Conservation (phyloP, 306 rosid species). For the Mimosa bimucronata region DNA sequence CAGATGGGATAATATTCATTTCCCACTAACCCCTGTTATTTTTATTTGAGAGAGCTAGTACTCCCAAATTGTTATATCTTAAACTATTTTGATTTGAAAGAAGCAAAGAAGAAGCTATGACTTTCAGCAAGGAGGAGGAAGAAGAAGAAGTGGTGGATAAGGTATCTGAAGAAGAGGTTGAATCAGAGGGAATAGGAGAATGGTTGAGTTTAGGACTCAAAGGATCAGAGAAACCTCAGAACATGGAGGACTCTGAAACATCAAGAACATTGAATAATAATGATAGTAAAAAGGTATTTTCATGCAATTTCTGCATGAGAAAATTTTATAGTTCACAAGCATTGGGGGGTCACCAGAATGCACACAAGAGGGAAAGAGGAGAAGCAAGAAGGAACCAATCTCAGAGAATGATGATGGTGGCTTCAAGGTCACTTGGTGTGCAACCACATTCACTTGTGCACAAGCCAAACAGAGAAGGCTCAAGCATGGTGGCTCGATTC, state of each 20-base stretch:
- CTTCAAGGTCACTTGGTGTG: slow-evolving; percentile 57
- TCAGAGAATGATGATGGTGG: slow-evolving; percentile 47
- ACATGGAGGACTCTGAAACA: slow-evolving; percentile 26
- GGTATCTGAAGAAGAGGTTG: slow-evolving; percentile 23
- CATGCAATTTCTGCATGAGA: slow-evolving; percentile 78
- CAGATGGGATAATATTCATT: slow-evolving; percentile 38
- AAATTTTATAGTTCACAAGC: slow-evolving; percentile 79
- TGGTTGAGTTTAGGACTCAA: slow-evolving; percentile 72
- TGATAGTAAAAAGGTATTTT: slow-evolving; percentile 54
- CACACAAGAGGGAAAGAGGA: slow-evolving; percentile 80
- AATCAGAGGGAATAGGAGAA: slow-evolving; percentile 31
- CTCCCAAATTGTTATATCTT: slow-evolving; percentile 23
- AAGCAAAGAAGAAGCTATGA: slow-evolving; percentile 39
- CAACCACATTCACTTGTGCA: slow-evolving; percentile 67
- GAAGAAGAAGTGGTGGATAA: slow-evolving; percentile 32
- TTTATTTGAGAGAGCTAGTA: slow-evolving; percentile 44
- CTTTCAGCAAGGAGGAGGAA: slow-evolving; percentile 31
- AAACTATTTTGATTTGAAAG: slow-evolving; percentile 3
- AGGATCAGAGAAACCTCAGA: slow-evolving; percentile 28
- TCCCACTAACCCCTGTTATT: slow-evolving; percentile 39
- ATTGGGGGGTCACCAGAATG: slow-evolving; percentile 84
- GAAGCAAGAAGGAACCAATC: slow-evolving; percentile 61
- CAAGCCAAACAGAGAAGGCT: slow-evolving; percentile 49
- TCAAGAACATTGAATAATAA: slow-evolving; percentile 46
- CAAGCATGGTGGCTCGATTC: slow-evolving; percentile 48